These are phyloP conservation scores for Oxytropis ochrocephala DNA, from an alignment of 306 rosid genomes.

Conservation along the genomic window DNA sequence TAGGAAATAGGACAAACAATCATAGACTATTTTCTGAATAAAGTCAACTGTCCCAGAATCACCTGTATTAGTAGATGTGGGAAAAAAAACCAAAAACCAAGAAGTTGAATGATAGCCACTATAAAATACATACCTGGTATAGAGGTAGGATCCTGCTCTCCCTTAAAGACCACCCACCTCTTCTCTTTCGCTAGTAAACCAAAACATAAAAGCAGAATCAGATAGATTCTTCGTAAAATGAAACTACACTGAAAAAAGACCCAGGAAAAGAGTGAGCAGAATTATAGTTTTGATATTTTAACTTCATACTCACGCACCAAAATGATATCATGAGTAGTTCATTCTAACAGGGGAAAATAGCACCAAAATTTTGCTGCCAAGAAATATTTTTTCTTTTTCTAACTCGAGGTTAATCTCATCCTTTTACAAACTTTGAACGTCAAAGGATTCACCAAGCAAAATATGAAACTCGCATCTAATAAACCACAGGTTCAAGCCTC, in stretches of 20 bases:
- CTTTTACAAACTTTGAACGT: background rate
- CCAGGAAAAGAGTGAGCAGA: background rate
- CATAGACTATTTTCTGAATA: slow-evolving; percentile 1
- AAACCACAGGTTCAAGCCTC: background rate
- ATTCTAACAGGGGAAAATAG: background rate
- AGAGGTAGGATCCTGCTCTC: slow-evolving; percentile 85
- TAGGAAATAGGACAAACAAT: slow-evolving; percentile 13
- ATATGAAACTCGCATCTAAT: background rate
- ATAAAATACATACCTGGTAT: slow-evolving; percentile 62
- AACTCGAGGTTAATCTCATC: background rate
- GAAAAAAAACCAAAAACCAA: background rate
- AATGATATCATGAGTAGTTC: background rate
- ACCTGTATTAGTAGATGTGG: background rate
- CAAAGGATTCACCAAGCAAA: background rate
- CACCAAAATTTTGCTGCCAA: background rate
- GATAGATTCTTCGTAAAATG: background rate
- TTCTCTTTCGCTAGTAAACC: slow-evolving; percentile 76
- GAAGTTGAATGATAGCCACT: slow-evolving; percentile 6
- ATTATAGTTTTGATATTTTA: background rate
- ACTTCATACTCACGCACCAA: background rate
- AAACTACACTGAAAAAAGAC: background rate
- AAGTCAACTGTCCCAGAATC: background rate
- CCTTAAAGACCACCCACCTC: slow-evolving; percentile 93
- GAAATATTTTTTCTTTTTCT: background rate
- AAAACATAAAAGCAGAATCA: slow-evolving; percentile 23